Conservation (phyloP, 345 rosid genomes). For the Physaria fendleri region DNA sequence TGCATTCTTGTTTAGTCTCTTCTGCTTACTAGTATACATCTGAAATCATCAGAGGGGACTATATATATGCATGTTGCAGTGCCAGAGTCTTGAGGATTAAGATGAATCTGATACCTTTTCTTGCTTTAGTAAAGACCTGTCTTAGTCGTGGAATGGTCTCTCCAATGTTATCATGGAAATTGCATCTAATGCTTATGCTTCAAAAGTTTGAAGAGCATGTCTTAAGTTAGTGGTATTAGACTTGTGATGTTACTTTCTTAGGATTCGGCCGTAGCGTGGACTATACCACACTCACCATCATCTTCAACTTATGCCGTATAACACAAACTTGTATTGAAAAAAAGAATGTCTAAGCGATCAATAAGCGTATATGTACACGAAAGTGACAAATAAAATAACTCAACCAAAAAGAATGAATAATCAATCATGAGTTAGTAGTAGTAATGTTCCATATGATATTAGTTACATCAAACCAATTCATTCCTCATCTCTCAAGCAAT, state of each 20-base stretch:
- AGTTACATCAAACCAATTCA: conserved; percentile 9
- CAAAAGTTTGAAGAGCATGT: background rate
- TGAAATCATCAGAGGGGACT: too few relatives aligned
- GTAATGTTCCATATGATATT: background rate
- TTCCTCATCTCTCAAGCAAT: conserved; percentile 46
- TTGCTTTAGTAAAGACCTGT: background rate
- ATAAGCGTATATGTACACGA: conserved; percentile 20
- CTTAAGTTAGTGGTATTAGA: background rate
- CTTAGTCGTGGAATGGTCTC: background rate
- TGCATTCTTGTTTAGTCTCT: too few relatives aligned
- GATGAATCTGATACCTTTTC: conserved; percentile 22
- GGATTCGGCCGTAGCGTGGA: conserved; percentile 1
- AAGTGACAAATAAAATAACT: conserved; percentile 14
- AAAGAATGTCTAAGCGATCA: background rate
- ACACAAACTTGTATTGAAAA: background rate
- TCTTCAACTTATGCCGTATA: background rate
- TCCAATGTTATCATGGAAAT: background rate
- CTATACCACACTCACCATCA: conserved; percentile 13
- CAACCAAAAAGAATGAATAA: conserved; percentile 26
- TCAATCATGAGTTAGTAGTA: conserved; percentile 19
- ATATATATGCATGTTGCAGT: background rate
- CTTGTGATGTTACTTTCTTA: background rate
- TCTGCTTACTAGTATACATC: too few relatives aligned
- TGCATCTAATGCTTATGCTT: conserved; percentile 21
- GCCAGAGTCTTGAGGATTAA: background rate